Base-by-base conservation (phyloP, 2,329 filamentous ascomycete genomes). In the Zymoseptoria ardabiliae region DNA sequence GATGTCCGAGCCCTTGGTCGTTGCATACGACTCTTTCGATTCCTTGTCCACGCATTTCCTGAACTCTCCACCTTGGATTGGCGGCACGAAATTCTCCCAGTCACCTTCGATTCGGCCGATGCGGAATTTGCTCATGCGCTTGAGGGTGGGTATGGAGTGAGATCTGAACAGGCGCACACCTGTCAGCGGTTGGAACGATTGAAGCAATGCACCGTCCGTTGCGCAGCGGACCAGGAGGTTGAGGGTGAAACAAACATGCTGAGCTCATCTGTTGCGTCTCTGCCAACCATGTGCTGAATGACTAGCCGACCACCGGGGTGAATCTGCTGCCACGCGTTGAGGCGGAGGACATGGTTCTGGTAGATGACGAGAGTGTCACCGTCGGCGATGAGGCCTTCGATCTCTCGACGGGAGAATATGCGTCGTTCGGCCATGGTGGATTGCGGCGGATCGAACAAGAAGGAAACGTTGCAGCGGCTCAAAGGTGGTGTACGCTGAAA, bases 31-130 rank as follows among this genome's bases (percentile, higher is more conserved):
- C 49, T 45, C 19, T 48, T 25, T 48, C 48, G 21, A 59, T 25
- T 56, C 48, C 17, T 55, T 4, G 25, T 35, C 28, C 13, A 6
- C 21, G 22, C 56, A 54, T 49, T 49, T 57, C 22, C 86, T 82
- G 73, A 91, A 95, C 61, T 81, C 81, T 54, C 92, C 92, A 59
- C 91, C 92, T 74, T 96, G 92, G 58, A 97, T 92, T 0, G 93
- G 92, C 4, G 93, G 91, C 2, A 88, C 69, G 71, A 96, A 94
- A 74, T 96, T 97, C 63, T 79, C 78, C 92, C 92, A 97, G 60
- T 78, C 79, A 30, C 89, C 89, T 71, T 93, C 82, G 59, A 95
- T 84, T 63, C 82, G 82, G 50, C 93, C 92, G 67, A 97, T 90
- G 62, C 89, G 85, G 72, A 91, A 97, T 62, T 83, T 83, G 60